Base-by-base conservation (phyloP, 2,329 filamentous ascomycete species). In the Claviceps citrina region DNA sequence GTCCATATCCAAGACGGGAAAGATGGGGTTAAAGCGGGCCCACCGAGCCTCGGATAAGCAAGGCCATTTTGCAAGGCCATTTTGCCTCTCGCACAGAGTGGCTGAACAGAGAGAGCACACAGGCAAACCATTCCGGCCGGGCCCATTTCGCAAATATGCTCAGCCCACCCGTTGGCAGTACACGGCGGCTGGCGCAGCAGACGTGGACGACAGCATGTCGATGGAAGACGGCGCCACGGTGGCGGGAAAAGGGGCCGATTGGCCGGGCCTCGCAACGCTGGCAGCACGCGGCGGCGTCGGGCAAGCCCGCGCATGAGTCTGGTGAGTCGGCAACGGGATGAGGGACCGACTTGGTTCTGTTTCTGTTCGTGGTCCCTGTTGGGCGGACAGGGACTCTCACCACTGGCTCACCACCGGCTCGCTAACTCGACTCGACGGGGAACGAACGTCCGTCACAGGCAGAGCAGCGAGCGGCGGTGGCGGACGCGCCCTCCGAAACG, bases 401-500 rank as follows among this genome's bases (percentile, higher is more conserved):
- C n/a, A n/a, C n/a, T n/a, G n/a, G n/a, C n/a, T n/a, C n/a, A n/a
- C n/a, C n/a, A n/a, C n/a, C n/a, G n/a, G n/a, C n/a, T n/a, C n/a
- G n/a, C n/a, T n/a, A n/a, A n/a, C n/a, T n/a, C n/a, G n/a, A n/a
- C n/a, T n/a, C n/a, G n/a, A n/a, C n/a, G n/a, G n/a, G n/a, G n/a
- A n/a, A n/a, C n/a, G n/a, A n/a, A n/a, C n/a, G n/a, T n/a, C n/a
- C n/a, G n/a, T n/a, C n/a, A n/a, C n/a, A n/a, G 22, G 22, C 22
- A 24, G 22, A 24, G 22, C 8, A 5, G 22, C 5, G 8, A 24
- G 5, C 22, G 5, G 22, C 22, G 22, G 35, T 16, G 24, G 27
- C 20, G 20, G 44, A 38, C 25, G 24, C 24, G 5, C 10, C 1
- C 31, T 49, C 51, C 40, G 51, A 46, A 45, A 49, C 43, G 38